These are phyloP conservation scores for Trichoderma atroviride DNA, from an alignment of 2,329 filamentous ascomycete genomes.

Conservation along the genomic window DNA sequence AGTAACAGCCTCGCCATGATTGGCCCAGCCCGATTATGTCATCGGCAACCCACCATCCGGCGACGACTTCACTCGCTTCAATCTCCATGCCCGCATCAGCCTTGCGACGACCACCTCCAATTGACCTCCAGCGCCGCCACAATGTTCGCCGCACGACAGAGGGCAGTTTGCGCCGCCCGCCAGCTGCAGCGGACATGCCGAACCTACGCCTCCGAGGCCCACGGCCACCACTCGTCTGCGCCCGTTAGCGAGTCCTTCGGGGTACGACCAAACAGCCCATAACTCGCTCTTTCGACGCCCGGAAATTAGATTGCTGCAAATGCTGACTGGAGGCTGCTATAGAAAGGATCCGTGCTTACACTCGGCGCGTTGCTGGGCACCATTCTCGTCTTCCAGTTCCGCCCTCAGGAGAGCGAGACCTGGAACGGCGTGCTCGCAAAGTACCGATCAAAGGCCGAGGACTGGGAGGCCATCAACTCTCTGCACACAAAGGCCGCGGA, in stretches of 20 bases:
- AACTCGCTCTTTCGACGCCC: not conserved
- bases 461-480: conserved; percentile 56
- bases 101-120: conserved; percentile 35
- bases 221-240: conserved; percentile 48
- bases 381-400: conserved; percentile 52
- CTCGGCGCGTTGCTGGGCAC: conserved; percentile 49
- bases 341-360: conserved; percentile 55
- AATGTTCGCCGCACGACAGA: conserved; percentile 51
- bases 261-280: conserved; percentile 46
- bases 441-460: conserved; percentile 51
- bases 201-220: conserved; percentile 56
- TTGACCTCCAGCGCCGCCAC: conserved; percentile 38
- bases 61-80: conserved; percentile 31
- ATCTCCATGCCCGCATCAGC: conserved; percentile 25
- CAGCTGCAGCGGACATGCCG: conserved; percentile 46
- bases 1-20: not conserved
- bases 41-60: conserved; percentile 22
- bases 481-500: conserved; percentile 55
- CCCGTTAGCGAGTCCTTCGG: conserved; percentile 58
- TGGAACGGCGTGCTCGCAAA: conserved; percentile 52
- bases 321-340: conserved; percentile 24
- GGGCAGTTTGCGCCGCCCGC: conserved; percentile 45
- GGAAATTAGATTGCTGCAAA: not conserved
- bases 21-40: conserved; percentile 24
- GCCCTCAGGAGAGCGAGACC: conserved; percentile 54